Evolutionary conservation across 306 rosid genomes (phyloP), one percentile per base, ranked within the genome.

Genomic region (Amphicarpaea edgeworthii): DNA sequence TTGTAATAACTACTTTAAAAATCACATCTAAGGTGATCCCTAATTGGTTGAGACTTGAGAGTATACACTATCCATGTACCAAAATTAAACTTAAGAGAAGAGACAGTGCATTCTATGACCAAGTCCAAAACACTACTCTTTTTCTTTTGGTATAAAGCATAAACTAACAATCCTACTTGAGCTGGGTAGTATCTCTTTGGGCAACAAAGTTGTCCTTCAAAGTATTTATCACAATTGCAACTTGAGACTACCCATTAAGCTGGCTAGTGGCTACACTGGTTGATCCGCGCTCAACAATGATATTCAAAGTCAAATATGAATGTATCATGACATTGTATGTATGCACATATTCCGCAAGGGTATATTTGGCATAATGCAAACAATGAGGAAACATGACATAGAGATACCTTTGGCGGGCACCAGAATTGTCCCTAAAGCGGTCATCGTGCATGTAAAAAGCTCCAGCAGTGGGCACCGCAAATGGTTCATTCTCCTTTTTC

Each of bases 401-500:
- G 4, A 28, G 32, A 28, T 28, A 91, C 98, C 98, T 91, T 80
- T 81, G 84, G 73, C 97, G 88, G 30, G 89, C 93, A 68, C 88
- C 91, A 4, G 91, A 80, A 87, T 77, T 91, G 80, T 90, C 98
- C 87, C 96, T 85, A 58, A 93, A 93, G 32, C 98, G 88, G 46
- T 93, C 98, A 70, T 93, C 98, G 12, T 93, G 98, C 98, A 93
- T 93, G 79, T 93, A 93, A 72, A 93, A 93, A 1, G 97, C 98
- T 75, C 98, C 98, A n/a, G 98, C 97, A 0, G 98, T 91, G 45
- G 97, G 98, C 49, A 93, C 98, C 1, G 98, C 96, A 79, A 91
- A 93, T 21, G 98, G 98, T 70, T 91, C 98, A 59, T 90, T 85
- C 88, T 89, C 96, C 90, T 90, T 91, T 86, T 94, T 91, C 96